These are phyloP conservation scores for Jasminum sambac DNA, from an alignment of 257 asterid genomes.

Conservation along the genomic window DNA sequence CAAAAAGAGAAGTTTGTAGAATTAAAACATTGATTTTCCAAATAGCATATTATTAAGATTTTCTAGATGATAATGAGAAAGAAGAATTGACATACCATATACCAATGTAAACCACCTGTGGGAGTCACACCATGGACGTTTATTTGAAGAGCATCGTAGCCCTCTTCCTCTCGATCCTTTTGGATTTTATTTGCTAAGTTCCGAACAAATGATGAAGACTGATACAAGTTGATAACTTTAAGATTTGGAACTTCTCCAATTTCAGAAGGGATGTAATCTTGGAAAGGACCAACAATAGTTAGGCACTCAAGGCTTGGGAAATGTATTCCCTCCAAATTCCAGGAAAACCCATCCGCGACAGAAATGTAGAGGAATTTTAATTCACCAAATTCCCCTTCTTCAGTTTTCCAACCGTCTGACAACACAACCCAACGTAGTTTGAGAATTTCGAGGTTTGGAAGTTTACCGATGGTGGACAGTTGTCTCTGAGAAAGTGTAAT, in stretches of 20 bases:
- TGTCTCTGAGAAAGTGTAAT: neutral
- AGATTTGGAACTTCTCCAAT: constrained; percentile 24
- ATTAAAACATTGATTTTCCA: too few species aligned
- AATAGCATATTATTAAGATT: too few species aligned
- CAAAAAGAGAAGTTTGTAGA: too few species aligned
- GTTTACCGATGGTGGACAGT: neutral
- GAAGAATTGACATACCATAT: too few species aligned
- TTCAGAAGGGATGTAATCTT: constrained; percentile 12
- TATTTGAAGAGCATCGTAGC: neutral
- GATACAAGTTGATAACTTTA: neutral
- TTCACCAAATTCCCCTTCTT: neutral
- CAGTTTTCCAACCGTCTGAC: neutral
- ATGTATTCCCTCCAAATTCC: neutral
- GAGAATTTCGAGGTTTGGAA: neutral
- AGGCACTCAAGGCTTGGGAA: constrained; percentile 14
- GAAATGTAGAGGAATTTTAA: too few species aligned
- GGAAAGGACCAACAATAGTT: neutral
- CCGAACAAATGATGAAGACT: too few species aligned
- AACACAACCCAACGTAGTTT: neutral
- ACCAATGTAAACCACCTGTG: neutral
- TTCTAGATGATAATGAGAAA: too few species aligned
- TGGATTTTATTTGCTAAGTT: neutral
- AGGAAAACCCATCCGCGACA: neutral
- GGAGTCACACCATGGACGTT: too few species aligned
- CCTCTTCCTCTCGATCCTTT: neutral